Percentiles rank a stretch among this genome's conserved stretches.
Conservation (phyloP, 331 rosid genomes). For the Telfairia occidentalis region DNA sequence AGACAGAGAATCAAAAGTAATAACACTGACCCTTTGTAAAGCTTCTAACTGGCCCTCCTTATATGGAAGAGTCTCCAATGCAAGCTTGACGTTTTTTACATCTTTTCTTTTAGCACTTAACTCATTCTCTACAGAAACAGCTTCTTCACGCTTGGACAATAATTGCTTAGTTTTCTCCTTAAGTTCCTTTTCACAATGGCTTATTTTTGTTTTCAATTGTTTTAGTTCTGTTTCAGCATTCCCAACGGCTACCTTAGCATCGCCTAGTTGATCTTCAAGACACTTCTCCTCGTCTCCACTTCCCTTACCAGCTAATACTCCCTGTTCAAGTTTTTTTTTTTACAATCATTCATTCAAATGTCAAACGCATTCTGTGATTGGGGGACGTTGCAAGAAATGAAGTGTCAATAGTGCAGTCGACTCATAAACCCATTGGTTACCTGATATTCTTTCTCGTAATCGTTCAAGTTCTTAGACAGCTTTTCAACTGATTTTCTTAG, state of each 20-base stretch:
- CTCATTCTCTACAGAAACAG: constrained; percentile 66
- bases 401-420: background rate
- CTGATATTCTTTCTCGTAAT: constrained; percentile 79
- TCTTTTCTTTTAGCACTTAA: constrained; percentile 46
- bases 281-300: constrained; percentile 89
- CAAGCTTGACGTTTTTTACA: constrained; percentile 44
- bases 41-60: constrained; percentile 81
- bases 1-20: constrained; percentile 16
- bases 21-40: constrained; percentile 54
- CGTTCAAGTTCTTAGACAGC: constrained; percentile 59
- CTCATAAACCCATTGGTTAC: constrained; percentile 24
- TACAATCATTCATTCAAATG: constrained; percentile 4
- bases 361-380: constrained; percentile 5
- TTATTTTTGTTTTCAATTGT: constrained; percentile 69
- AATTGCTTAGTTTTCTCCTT: constrained; percentile 63
- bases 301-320: constrained; percentile 83
- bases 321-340: constrained; percentile 31
- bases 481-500: constrained; percentile 57
- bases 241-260: constrained; percentile 88
- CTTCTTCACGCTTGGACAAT: constrained; percentile 77
- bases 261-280: constrained; percentile 77
- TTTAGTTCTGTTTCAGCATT: constrained; percentile 79
- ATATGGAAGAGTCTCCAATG: constrained; percentile 61
- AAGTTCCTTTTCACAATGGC: constrained; percentile 75
- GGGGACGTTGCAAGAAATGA: background rate